Conservation (phyloP, 2,329 filamentous ascomycete genomes). For the Pseudogymnoascus sp. region DNA sequence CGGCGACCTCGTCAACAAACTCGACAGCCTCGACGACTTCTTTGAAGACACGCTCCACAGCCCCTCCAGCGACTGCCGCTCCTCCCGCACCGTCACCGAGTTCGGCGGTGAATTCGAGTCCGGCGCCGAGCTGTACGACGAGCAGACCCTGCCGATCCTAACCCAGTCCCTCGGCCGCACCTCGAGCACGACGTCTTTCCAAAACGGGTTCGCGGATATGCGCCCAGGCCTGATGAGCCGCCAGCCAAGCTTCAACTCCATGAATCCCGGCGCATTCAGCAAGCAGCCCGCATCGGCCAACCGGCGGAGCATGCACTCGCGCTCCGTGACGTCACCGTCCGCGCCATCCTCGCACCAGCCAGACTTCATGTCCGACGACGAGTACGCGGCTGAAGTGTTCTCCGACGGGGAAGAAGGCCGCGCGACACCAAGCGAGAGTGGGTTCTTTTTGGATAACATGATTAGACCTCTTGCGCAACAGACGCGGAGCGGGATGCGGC, state of each 20-base stretch:
- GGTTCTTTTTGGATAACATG: slow-evolving; percentile 51
- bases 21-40: slow-evolving; percentile 74
- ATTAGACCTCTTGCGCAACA: slow-evolving; percentile 50
- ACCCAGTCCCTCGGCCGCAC: slow-evolving; percentile 68
- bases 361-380: slow-evolving; percentile 65
- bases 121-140: slow-evolving; percentile 79
- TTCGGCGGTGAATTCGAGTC: slow-evolving; percentile 62
- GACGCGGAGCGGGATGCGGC: slow-evolving; percentile 49
- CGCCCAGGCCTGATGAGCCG: slow-evolving; percentile 53
- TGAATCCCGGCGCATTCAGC: slow-evolving; percentile 54
- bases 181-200: slow-evolving; percentile 66
- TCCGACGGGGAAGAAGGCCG: slow-evolving; percentile 63
- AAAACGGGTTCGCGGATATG: slow-evolving; percentile 76
- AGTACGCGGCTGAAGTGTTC: slow-evolving; percentile 62
- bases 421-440: slow-evolving; percentile 19
- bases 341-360: slow-evolving; percentile 46
- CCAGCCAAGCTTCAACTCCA: slow-evolving; percentile 49
- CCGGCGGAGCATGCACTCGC: slow-evolving; percentile 64
- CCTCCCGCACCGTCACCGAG: slow-evolving; percentile 55
- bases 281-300: slow-evolving; percentile 31
- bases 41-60: slow-evolving; percentile 58
- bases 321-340: slow-evolving; percentile 77
- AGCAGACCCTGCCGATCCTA: slow-evolving; percentile 83
- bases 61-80: slow-evolving; percentile 50
- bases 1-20: slow-evolving; percentile 72